A percentile compares a stretch with the other conserved stretches of the same genome.
Evolutionary conservation across 2,329 filamentous ascomycete genomes (phyloP).

Genomic region (Elsinoe perseae): DNA sequence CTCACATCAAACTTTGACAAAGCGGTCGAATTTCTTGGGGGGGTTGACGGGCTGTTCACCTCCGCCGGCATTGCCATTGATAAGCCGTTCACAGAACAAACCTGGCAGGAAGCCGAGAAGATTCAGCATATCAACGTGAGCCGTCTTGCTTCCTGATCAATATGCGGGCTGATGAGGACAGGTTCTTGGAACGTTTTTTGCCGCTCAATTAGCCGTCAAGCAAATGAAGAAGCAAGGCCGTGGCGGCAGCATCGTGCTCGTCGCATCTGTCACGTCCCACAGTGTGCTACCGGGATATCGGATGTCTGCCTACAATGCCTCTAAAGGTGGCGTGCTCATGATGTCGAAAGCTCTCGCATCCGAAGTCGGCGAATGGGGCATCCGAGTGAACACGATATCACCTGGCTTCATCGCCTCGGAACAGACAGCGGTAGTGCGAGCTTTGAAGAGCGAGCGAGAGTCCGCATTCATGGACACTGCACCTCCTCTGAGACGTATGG

Average conservation of each 20-base stretch:
- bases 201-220: constrained; percentile 42
- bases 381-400: constrained; percentile 22
- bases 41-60: constrained; percentile 26
- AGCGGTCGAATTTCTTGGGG: constrained; percentile 22
- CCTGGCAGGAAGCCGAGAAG: constrained; percentile 24
- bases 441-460: constrained; percentile 5
- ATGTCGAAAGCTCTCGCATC: constrained; percentile 59
- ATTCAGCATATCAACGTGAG: constrained; percentile 32
- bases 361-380: constrained; percentile 61
- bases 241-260: constrained; percentile 45
- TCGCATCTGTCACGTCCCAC: constrained; percentile 47
- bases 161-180: neutral
- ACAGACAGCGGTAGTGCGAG: constrained; percentile 22
- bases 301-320: constrained; percentile 61
- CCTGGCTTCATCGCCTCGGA: constrained; percentile 21
- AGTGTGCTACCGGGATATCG: constrained; percentile 21
- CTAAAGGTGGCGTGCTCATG: constrained; percentile 66
- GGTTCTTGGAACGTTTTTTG: constrained; percentile 36
- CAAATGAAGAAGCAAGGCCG: constrained; percentile 35
- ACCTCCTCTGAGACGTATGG: constrained; percentile 22
- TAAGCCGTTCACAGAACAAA: constrained; percentile 34
- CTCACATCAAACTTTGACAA: constrained; percentile 20
- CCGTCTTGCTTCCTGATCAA: neutral
- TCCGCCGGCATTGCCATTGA: constrained; percentile 28
- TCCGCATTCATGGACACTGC: constrained; percentile 21